Evolutionary conservation across 2,329 filamentous ascomycete genomes (phyloP).

Genomic region (Curvularia sp.): DNA sequence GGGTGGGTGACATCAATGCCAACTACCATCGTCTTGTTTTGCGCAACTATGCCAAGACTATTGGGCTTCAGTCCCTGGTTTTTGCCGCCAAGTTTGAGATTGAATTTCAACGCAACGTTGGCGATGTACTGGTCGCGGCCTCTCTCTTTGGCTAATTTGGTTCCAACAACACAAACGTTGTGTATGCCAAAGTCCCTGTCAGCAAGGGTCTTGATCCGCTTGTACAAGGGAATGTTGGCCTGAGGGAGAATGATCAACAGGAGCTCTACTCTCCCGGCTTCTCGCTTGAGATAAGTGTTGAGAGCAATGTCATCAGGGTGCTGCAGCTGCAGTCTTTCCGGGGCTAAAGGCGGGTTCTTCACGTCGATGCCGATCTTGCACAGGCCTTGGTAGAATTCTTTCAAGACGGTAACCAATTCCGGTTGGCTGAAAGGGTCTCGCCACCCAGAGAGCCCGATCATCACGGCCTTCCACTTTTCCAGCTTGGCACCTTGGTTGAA

Average conservation of each 20-base stretch:
- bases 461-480: conserved; percentile 21
- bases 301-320: conserved; percentile 16
- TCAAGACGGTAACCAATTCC: conserved; percentile 9
- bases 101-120: conserved; percentile 64
- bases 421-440: conserved; percentile 15
- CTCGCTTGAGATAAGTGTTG: conserved; percentile 5
- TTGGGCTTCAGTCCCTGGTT: no score
- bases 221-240: conserved; percentile 26
- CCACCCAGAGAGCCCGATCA: conserved; percentile 15
- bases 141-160: conserved; percentile 48
- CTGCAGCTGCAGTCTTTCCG: conserved; percentile 12
- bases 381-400: conserved; percentile 20
- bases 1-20: conserved; percentile 91
- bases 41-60: conserved; percentile 62
- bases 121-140: conserved; percentile 49
- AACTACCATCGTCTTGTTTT: conserved; percentile 79
- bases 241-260: conserved; percentile 31
- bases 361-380: conserved; percentile 20
- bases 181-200: conserved; percentile 32
- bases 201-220: conserved; percentile 32
- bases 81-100: conserved; percentile 42
- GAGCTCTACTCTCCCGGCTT: conserved; percentile 13
- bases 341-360: conserved; percentile 4
- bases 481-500: conserved; percentile 22
- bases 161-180: conserved; percentile 31